Conservation (phyloP, 345 rosid genomes). For the Toxicodendron radicans region DNA sequence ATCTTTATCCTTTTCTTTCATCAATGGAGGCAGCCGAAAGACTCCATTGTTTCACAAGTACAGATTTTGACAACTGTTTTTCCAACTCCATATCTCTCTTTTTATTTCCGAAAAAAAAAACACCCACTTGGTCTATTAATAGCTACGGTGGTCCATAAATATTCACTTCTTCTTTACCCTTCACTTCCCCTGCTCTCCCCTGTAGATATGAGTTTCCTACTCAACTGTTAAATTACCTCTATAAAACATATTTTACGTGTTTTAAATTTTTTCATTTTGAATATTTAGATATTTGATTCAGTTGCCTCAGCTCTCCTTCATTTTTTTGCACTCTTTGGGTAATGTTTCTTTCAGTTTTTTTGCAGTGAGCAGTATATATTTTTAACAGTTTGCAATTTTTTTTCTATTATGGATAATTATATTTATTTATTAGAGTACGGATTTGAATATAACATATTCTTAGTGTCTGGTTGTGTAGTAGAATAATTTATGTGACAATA, state of each 20-base stretch:
- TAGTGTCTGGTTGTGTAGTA: slow-evolving; percentile 24
- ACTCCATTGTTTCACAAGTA: slow-evolving; percentile 22
- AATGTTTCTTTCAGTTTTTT: background rate
- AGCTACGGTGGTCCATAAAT: slow-evolving; percentile 20
- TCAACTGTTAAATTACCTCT: background rate
- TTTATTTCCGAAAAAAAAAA: no score
- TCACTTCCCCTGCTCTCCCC: slow-evolving; percentile 32
- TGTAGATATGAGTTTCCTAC: slow-evolving; percentile 3
- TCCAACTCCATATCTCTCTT: slow-evolving; percentile 20
- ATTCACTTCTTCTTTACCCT: slow-evolving; percentile 17
- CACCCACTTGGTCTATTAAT: slow-evolving; percentile 17
- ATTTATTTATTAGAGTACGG: slow-evolving; percentile 18
- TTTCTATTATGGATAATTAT: background rate
- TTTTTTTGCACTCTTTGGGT: background rate
- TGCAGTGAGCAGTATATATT: no score
- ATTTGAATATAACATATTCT: slow-evolving; percentile 18
- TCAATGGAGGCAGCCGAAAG: slow-evolving; percentile 57
- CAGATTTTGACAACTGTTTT: slow-evolving; percentile 32
- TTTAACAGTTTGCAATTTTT: background rate
- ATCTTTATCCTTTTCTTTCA: slow-evolving; percentile 64
- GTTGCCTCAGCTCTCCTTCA: background rate
- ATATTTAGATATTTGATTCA: background rate
- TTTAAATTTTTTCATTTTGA: background rate
- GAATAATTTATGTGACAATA: slow-evolving; percentile 18
- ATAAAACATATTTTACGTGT: no score